Base-by-base conservation (phyloP, 257 asterid species). In the Solanum bulbocastanum region DNA sequence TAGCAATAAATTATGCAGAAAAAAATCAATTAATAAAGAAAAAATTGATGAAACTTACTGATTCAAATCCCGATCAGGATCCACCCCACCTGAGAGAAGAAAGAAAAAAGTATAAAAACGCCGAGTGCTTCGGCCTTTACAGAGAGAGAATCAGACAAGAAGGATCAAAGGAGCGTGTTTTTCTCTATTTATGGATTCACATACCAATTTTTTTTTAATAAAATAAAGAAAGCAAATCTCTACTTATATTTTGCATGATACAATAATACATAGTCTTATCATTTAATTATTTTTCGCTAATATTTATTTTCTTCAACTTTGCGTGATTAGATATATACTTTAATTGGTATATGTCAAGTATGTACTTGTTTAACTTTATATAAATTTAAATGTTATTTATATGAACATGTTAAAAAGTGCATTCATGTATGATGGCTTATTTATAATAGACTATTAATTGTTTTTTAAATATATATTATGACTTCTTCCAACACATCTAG, bases 1-100 rank as follows among this genome's bases (percentile, higher is more conserved):
- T 33, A 32, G 6, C 44, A 74, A 74, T 20, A 74, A 36, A 37
- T 74, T 37, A 37, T 73, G 82, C 40, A 73, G 12, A 72, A 72
- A 18, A 72, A 73, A 10, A 1, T 15, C 12, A 72, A 72, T 35
- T 7, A 73, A 35, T 18, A 7, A 33, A 16, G 22, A 18, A 8
- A 56, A 72, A 6, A 65, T 42, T 16, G 33, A 75, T 66, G n/a
- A 84, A 79, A 88, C 92, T 90, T 87, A 90, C 92, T 79, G 40
- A 76, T 76, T 40, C 23, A 62, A 83, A 84, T 86, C 76, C 85
- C 76, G 88, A 87, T 88, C 86, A 88, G 79, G 88, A 73, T 88
- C 88, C 86, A 88, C 65, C 85, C 11, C 79, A 72, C 32, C 36
- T 86, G 58, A 84, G 87, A 27, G 84, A 69, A 20, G 2, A 36